phyloP scores from a whole-genome alignment of 2,329 filamentous ascomycete genomes.

The Fusarium verrucosum region DNA sequence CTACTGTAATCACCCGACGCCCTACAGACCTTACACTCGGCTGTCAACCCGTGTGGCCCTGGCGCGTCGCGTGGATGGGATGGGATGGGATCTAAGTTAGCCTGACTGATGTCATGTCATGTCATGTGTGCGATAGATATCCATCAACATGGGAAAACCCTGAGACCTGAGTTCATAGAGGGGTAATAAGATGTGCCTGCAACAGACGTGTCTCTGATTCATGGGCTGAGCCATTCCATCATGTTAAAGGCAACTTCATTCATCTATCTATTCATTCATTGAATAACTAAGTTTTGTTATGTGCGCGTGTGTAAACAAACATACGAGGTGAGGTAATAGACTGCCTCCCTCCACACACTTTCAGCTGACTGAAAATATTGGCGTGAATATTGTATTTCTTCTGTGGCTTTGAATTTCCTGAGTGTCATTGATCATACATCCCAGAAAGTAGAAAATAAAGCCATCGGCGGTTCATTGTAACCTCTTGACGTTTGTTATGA shows the following conservation, averaged over 20 bases:
- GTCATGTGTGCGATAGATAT: constrained; percentile 15
- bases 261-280: no score
- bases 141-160: constrained; percentile 13
- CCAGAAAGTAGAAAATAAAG: constrained; percentile 25
- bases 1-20: neutral
- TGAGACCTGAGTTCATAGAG: constrained; percentile 14
- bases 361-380: neutral
- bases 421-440: constrained; percentile 4
- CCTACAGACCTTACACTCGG: constrained; percentile 4
- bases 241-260: no score
- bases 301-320: neutral
- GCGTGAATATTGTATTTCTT: neutral
- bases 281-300: no score
- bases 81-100: no score
- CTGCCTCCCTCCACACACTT: constrained; percentile 4
- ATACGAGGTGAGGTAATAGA: neutral
- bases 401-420: constrained; percentile 27
- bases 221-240: constrained; percentile 20
- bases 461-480: constrained; percentile 18
- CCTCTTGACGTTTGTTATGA: neutral
- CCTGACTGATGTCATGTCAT: constrained; percentile 34
- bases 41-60: constrained; percentile 23
- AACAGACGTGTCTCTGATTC: constrained; percentile 14
- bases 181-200: constrained; percentile 5
- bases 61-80: constrained; percentile 22